Percentiles rank a stretch among this genome's conserved stretches.
These are phyloP conservation scores for Phytopythium mirpurense DNA, from an alignment of 352 stramenopile genomes.

Conservation along the genomic window DNA sequence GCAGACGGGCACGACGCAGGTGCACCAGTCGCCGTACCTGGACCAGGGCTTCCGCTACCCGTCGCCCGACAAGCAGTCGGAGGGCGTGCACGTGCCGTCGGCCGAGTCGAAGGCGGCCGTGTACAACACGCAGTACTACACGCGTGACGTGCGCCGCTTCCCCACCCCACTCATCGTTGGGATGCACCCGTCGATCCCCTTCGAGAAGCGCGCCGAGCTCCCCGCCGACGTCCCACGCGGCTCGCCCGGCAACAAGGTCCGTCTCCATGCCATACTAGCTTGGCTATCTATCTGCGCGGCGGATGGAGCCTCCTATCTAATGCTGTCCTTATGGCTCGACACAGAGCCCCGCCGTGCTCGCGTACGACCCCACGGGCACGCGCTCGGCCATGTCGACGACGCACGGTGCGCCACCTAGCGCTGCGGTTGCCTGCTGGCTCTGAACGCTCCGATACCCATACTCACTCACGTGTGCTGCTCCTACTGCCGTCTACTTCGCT, in stretches of 20 bases:
- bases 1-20: slow-evolving; percentile 65
- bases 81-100: slow-evolving; percentile 65
- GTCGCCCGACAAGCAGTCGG: slow-evolving; percentile 61
- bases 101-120: slow-evolving; percentile 66
- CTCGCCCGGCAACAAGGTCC: slow-evolving; percentile 76
- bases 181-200: slow-evolving; percentile 66
- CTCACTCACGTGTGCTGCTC: no score
- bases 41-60: slow-evolving; percentile 75
- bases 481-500: no score
- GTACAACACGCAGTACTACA: slow-evolving; percentile 90
- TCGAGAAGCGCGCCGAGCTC: slow-evolving; percentile 52
- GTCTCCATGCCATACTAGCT: no score
- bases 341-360: slow-evolving; percentile 76
- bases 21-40: slow-evolving; percentile 58
- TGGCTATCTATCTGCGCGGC: no score
- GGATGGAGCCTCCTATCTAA: no score
- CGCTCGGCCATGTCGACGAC: slow-evolving; percentile 85
- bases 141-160: slow-evolving; percentile 79
- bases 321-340: neutral
- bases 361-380: slow-evolving; percentile 81
- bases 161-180: slow-evolving; percentile 53
- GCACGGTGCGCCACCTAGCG: slow-evolving; percentile 47
- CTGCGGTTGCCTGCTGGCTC: no score
- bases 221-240: slow-evolving; percentile 60
- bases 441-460: no score